phyloP scores from a whole-genome alignment of 129 eudicot species.

The Calendula officinalis region DNA sequence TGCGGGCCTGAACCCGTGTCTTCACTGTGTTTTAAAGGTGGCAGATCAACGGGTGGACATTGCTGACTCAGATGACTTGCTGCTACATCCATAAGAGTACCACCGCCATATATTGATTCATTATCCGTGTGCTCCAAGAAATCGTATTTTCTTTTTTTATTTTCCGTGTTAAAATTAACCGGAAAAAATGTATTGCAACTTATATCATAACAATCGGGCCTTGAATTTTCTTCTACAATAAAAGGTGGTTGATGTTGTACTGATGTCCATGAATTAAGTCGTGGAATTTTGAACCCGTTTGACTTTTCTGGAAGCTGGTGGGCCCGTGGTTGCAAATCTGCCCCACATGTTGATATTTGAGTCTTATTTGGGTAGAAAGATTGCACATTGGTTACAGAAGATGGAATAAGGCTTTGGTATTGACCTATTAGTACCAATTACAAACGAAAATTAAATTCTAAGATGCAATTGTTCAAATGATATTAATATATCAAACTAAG shows the following conservation, averaged over 20 bases:
- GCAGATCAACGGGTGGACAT: conserved; percentile 11
- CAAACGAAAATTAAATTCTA: background rate
- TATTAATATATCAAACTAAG: background rate
- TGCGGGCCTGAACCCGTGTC: background rate
- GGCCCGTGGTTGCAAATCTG: conserved; percentile 14
- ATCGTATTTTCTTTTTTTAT: conserved; percentile 26
- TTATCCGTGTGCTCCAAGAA: conserved; percentile 6
- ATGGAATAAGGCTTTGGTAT: background rate
- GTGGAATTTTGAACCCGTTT: conserved; percentile 6
- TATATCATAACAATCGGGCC: conserved; percentile 26
- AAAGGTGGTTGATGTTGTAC: conserved; percentile 5
- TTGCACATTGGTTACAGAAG: conserved; percentile 7
- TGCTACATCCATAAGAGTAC: conserved; percentile 19
- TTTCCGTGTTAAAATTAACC: conserved; percentile 12
- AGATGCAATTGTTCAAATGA: background rate
- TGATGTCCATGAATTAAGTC: background rate
- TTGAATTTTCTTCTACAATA: conserved; percentile 7
- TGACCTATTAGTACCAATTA: background rate
- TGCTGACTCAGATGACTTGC: conserved; percentile 26
- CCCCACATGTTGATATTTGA: conserved; percentile 14
- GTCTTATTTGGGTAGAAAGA: background rate
- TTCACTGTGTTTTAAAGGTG: conserved; percentile 17
- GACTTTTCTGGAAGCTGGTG: conserved; percentile 22
- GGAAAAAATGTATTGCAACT: conserved; percentile 41
- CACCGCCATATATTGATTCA: too few species aligned